Evolutionary conservation across 1,284 basidiomycete genomes (phyloP).

Genomic region (Garcileccinum viscosum): DNA sequence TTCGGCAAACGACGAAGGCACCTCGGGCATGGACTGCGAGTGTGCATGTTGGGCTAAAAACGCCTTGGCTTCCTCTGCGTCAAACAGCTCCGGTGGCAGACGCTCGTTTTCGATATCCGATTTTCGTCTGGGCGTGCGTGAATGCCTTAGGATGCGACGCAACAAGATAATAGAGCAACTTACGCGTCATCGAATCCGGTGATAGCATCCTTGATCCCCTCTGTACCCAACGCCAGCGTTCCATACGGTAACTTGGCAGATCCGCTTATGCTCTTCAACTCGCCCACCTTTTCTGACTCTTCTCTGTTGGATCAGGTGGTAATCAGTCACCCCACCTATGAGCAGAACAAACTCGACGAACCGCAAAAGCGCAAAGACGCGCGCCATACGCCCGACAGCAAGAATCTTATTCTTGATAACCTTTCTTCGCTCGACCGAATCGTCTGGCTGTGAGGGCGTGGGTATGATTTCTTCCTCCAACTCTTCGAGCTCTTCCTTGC

Average conservation of each 20-base stretch:
- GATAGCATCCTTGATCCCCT: slow-evolving; percentile 96
- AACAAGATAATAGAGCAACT: slow-evolving; percentile 42
- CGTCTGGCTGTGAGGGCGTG: slow-evolving; percentile 49
- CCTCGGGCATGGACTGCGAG: slow-evolving; percentile 52
- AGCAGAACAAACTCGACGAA: slow-evolving; percentile 36
- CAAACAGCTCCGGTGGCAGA: slow-evolving; percentile 92
- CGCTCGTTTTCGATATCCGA: slow-evolving; percentile 99
- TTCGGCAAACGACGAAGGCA: slow-evolving; percentile 53
- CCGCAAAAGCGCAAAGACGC: slow-evolving; percentile 96
- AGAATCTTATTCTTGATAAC: slow-evolving; percentile 98
- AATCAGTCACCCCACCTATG: background rate
- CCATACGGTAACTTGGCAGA: slow-evolving; percentile 85
- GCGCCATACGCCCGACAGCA: slow-evolving; percentile 94
- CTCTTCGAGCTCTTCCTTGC: slow-evolving; percentile 93
- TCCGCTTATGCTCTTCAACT: slow-evolving; percentile 90
- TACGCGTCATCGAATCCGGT: slow-evolving; percentile 95
- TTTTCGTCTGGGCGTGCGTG: slow-evolving; percentile 70
- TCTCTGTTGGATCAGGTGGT: slow-evolving; percentile 61
- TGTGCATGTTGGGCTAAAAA: slow-evolving; percentile 47
- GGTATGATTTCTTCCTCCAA: slow-evolving; percentile 63
- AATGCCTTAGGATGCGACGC: background rate
- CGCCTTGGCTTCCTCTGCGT: slow-evolving; percentile 79
- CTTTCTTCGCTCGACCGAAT: slow-evolving; percentile 77
- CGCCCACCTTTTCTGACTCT: slow-evolving; percentile 97
- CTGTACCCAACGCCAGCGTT: slow-evolving; percentile 86